phyloP scores from a whole-genome alignment of 768 basidiomycete species.

The Agaricus subrufescens region DNA sequence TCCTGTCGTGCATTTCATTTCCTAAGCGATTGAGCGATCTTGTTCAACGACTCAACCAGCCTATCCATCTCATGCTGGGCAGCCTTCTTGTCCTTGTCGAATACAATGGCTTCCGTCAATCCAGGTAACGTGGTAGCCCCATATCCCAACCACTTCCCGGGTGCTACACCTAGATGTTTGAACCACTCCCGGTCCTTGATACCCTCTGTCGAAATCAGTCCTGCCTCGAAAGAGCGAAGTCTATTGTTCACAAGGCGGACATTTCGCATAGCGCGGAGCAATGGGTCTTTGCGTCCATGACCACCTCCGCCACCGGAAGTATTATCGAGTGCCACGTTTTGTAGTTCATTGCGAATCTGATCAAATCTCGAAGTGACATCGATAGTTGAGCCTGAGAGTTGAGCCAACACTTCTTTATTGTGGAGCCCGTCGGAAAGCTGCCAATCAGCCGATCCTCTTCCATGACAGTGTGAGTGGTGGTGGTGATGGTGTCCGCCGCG shows the following conservation, averaged over 20 bases:
- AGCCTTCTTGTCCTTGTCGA: slow-evolving; percentile 58
- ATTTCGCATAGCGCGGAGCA: slow-evolving; percentile 49
- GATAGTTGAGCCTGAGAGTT: neutral
- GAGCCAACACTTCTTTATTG: neutral
- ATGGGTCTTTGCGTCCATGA: slow-evolving; percentile 8
- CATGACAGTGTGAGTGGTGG: neutral
- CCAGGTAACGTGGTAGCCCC: slow-evolving; percentile 85
- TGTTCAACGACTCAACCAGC: slow-evolving; percentile 46
- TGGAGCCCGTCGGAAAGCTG: neutral
- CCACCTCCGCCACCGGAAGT: neutral
- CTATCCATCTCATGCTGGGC: slow-evolving; percentile 58
- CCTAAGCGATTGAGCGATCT: slow-evolving; percentile 37
- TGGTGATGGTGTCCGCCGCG: neutral
- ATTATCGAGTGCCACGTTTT: neutral
- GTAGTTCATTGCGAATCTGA: neutral
- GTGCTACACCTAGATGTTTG: slow-evolving; percentile 72
- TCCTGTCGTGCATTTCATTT: slow-evolving; percentile 18
- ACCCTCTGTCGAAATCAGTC: slow-evolving; percentile 68
- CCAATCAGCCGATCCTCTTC: neutral
- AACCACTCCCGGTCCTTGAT: slow-evolving; percentile 80
- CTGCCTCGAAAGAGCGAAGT: slow-evolving; percentile 59
- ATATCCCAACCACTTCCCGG: slow-evolving; percentile 78
- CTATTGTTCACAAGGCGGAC: slow-evolving; percentile 55
- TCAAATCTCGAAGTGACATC: neutral
- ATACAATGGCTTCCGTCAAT: slow-evolving; percentile 70